Evolutionary conservation across 2,329 filamentous ascomycete species (phyloP), one percentile per base, ranked within the genome.

Genomic region (Fusarium nelsonii): DNA sequence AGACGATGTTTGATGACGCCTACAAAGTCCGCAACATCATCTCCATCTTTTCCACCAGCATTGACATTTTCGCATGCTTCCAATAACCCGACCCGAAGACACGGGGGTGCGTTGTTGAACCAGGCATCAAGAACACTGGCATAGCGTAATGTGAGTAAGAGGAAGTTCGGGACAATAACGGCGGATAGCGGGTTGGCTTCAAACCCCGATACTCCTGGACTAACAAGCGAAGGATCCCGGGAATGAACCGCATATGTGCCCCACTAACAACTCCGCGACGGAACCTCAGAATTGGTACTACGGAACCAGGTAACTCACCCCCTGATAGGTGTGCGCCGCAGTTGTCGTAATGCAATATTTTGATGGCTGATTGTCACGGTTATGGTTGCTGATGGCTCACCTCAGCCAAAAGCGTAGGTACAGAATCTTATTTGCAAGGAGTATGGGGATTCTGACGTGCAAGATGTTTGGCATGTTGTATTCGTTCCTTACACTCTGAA

Each of bases 51-150:
- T 49, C 50, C 28, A 46, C 39, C 45, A 23, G 41, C 10, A 26
- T 51, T 34, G n/a, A 34, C 36, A 37, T 37, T 46, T 55, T 70
- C 72, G 70, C 72, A 67, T 43, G 53, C 40, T 71, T 61, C 23
- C 48, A 72, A 65, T 11, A 74, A 33, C 55, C 72, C 72, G 72
- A 63, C 57, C 63, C 68, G 70, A 11, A 23, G 30, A 68, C 46
- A 63, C 32, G n/a, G 53, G 60, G 60, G 43, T 40, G 43, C 18
- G n/a, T 34, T 34, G 16, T 61, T 62, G 40, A 41, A 11, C 32
- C 61, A 49, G 58, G 49, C 37, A 20, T 34, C 12, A 20, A 14
- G 23, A 32, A 16, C 18, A 44, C 7, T 34, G n/a, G 26, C 16
- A 26, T 36, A 36, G 46, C 18, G 20, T 20, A 32, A 45, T 45